Evolutionary conservation across 1,284 basidiomycete genomes (phyloP).

Genomic region (Fomitopsis palustris): DNA sequence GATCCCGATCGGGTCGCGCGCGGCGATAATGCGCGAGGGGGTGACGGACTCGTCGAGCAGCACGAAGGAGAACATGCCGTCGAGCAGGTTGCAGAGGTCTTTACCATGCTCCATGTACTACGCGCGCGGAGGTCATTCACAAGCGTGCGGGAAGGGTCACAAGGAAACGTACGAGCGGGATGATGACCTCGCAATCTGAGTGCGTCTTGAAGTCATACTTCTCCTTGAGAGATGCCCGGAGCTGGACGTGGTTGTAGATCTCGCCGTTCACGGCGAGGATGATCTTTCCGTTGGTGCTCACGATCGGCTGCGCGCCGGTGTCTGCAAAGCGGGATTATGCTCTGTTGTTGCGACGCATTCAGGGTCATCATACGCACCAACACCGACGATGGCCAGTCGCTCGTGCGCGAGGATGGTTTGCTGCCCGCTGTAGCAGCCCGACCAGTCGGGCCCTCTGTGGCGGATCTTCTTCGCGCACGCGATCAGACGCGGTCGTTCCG

Average conservation of each 20-base stretch:
- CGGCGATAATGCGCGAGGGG: constrained; percentile 90
- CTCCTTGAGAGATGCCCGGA: constrained; percentile 66
- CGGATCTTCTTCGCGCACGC: constrained; percentile 86
- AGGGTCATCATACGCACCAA: constrained; percentile 63
- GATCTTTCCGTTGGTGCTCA: constrained; percentile 83
- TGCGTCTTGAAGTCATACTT: constrained; percentile 91
- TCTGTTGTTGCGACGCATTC: background rate
- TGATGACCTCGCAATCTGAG: constrained; percentile 98
- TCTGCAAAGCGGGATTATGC: constrained; percentile 47
- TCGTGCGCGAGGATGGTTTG: constrained; percentile 84
- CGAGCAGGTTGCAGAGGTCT: constrained; percentile 76
- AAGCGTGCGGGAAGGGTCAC: background rate
- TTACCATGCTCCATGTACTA: constrained; percentile 86
- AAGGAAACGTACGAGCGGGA: constrained; percentile 69
- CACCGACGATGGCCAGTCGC: constrained; percentile 95
- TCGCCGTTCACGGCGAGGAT: constrained; percentile 97
- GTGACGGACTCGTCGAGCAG: constrained; percentile 90
- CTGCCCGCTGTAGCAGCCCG: constrained; percentile 85
- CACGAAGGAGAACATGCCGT: constrained; percentile 99
- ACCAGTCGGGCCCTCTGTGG: constrained; percentile 96
- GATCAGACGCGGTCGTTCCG: constrained; percentile 72
- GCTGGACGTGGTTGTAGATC: constrained; percentile 95
- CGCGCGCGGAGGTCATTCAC: background rate
- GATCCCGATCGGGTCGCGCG: constrained; percentile 96
- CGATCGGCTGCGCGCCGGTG: constrained; percentile 94